These are phyloP conservation scores for Gilbertella persicaria DNA, from an alignment of 371 early-diverging fungal species.

Conservation along the genomic window DNA sequence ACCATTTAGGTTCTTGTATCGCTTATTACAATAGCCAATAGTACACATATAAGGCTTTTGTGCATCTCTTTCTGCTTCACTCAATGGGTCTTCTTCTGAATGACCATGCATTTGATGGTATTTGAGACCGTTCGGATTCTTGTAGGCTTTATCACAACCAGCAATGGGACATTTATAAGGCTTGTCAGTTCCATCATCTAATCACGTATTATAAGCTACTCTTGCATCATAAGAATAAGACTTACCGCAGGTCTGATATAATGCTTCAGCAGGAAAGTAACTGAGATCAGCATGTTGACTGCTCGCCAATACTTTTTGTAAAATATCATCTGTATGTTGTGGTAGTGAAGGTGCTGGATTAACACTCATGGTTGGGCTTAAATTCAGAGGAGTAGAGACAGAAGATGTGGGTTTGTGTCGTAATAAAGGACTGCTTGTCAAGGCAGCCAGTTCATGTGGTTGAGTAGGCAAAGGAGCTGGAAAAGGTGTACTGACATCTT, in stretches of 20 bases:
- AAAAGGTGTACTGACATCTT: constrained; percentile 7
- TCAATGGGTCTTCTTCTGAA: constrained; percentile 43
- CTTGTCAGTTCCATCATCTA: constrained; percentile 25
- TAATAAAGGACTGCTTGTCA: constrained; percentile 18
- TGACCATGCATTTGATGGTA: constrained; percentile 91
- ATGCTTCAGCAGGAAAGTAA: constrained; percentile 25
- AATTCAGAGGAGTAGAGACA: not conserved
- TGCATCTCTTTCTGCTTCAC: constrained; percentile 47
- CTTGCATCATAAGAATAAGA: not conserved
- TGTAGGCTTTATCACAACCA: constrained; percentile 94
- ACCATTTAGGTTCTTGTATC: constrained; percentile 84
- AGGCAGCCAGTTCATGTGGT: constrained; percentile 24
- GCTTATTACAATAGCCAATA: constrained; percentile 27
- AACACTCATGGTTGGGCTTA: not conserved
- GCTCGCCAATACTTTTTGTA: constrained; percentile 16
- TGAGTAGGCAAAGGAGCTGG: constrained; percentile 20
- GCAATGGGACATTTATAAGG: constrained; percentile 40
- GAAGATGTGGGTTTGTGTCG: constrained; percentile 2
- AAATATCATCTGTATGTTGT: constrained; percentile 27
- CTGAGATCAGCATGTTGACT: not conserved
- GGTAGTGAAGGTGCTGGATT: not conserved
- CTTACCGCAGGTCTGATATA: constrained; percentile 31
- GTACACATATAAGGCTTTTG: constrained; percentile 71
- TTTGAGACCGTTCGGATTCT: constrained; percentile 96
- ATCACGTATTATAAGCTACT: not conserved